A percentile compares a stretch with the other conserved stretches of the same genome.
These are phyloP conservation scores for Basidioascus undulatus DNA, from an alignment of 768 basidiomycete species.

Conservation along the genomic window DNA sequence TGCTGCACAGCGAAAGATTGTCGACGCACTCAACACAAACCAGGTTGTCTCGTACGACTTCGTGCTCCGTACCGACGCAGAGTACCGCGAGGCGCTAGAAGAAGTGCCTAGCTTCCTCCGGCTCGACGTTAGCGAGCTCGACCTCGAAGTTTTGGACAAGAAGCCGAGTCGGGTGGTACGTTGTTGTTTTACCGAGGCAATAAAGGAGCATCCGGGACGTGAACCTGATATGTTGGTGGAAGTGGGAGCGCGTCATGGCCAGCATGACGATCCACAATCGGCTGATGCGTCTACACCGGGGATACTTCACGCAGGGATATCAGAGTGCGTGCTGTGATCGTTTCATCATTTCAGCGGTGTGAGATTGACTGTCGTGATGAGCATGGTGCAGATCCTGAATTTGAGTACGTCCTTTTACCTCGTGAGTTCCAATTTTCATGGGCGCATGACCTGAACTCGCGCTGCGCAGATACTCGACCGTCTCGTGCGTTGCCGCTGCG, in stretches of 20 bases:
- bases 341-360: too few species aligned
- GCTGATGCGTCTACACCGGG: not conserved
- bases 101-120: not conserved
- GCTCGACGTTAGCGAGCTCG: not conserved
- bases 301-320: not conserved
- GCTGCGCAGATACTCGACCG: too few species aligned
- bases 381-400: too few species aligned
- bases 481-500: too few species aligned
- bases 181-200: too few species aligned
- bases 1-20: not conserved
- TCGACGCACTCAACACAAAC: not conserved
- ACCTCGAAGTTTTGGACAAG: not conserved
- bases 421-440: too few species aligned
- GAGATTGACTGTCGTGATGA: too few species aligned
- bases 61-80: not conserved
- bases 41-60: not conserved
- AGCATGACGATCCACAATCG: not conserved
- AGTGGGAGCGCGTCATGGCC: not conserved
- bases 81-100: not conserved
- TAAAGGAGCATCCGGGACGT: too few species aligned
- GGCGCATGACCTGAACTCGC: too few species aligned
- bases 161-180: not conserved
- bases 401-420: too few species aligned
- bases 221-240: too few species aligned
- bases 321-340: too few species aligned